Percentiles rank a stretch among this genome's conserved stretches.
These are phyloP conservation scores for Platismatia glauca DNA, from an alignment of 495 filamentous ascomycete species.

Conservation along the genomic window DNA sequence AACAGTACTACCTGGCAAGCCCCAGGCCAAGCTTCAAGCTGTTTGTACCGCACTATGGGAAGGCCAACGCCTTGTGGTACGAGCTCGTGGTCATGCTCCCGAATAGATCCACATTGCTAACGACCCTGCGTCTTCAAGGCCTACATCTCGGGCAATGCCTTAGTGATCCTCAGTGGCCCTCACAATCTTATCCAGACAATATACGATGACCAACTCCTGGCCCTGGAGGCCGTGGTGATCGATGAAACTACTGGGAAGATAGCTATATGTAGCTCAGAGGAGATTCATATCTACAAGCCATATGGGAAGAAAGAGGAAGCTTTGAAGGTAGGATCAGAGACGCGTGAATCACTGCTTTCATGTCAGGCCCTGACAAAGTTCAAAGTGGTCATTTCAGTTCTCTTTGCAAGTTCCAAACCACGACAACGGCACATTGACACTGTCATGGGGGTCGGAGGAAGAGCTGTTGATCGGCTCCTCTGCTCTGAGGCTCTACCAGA, in stretches of 20 bases:
- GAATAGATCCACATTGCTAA: constrained; percentile 14
- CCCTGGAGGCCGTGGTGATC: constrained; percentile 64
- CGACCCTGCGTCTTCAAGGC: constrained; percentile 41
- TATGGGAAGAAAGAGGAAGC: constrained; percentile 61
- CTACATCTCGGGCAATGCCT: constrained; percentile 82
- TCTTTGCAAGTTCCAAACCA: constrained; percentile 37
- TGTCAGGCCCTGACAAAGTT: constrained; percentile 7
- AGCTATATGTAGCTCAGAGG: constrained; percentile 55
- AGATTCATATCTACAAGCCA: constrained; percentile 70
- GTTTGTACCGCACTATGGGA: constrained; percentile 80
- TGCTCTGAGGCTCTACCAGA: constrained; percentile 56
- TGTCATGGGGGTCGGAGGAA: constrained; percentile 79
- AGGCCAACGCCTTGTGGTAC: constrained; percentile 68
- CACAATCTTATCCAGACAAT: constrained; percentile 78
- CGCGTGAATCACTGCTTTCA: background rate
- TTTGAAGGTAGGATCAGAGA: constrained; percentile 43
- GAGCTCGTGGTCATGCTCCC: constrained; percentile 19
- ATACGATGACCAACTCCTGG: constrained; percentile 68
- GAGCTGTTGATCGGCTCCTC: constrained; percentile 73
- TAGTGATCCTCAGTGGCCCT: constrained; percentile 70
- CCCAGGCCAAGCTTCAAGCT: constrained; percentile 82
- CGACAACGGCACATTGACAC: constrained; percentile 44
- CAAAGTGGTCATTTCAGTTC: constrained; percentile 47
- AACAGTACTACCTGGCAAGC: constrained; percentile 83
- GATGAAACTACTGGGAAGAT: constrained; percentile 81